phyloP scores from a whole-genome alignment of 768 basidiomycete species.

The Kwoniella dendrophila region DNA sequence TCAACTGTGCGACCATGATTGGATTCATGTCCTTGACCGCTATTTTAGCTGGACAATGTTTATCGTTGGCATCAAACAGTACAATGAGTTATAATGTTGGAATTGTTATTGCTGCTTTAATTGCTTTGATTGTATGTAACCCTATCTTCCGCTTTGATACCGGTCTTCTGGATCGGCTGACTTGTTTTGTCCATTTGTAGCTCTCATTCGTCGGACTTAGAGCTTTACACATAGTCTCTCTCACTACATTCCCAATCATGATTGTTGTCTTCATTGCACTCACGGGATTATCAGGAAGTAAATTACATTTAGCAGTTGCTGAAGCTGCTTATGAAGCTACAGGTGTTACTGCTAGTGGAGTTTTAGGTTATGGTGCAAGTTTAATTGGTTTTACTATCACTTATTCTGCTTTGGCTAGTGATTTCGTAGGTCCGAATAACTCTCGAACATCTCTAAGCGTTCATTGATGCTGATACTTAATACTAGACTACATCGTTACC shows the following conservation, averaged over 20 bases:
- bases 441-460: not conserved
- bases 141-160: not conserved
- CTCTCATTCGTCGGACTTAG: constrained; percentile 53
- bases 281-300: constrained; percentile 41
- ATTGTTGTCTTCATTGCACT: constrained; percentile 51
- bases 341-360: constrained; percentile 37
- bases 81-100: constrained; percentile 64
- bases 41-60: constrained; percentile 70
- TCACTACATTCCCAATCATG: constrained; percentile 52
- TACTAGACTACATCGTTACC: constrained; percentile 50
- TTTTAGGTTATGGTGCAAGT: constrained; percentile 51
- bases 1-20: constrained; percentile 66
- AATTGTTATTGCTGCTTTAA: constrained; percentile 50
- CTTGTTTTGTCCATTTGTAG: constrained; percentile 29
- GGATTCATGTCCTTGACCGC: constrained; percentile 70
- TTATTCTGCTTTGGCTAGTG: constrained; percentile 51
- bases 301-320: constrained; percentile 36
- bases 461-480: not conserved
- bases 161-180: not conserved
- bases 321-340: constrained; percentile 27
- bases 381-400: constrained; percentile 54
- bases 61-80: constrained; percentile 63
- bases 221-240: constrained; percentile 51
- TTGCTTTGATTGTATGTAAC: constrained; percentile 48
- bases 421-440: constrained; percentile 43